A percentile compares a stretch with the other conserved stretches of the same genome.
phyloP scores from a whole-genome alignment of 73 alveolate genomes.

The Stentor coeruleus region DNA sequence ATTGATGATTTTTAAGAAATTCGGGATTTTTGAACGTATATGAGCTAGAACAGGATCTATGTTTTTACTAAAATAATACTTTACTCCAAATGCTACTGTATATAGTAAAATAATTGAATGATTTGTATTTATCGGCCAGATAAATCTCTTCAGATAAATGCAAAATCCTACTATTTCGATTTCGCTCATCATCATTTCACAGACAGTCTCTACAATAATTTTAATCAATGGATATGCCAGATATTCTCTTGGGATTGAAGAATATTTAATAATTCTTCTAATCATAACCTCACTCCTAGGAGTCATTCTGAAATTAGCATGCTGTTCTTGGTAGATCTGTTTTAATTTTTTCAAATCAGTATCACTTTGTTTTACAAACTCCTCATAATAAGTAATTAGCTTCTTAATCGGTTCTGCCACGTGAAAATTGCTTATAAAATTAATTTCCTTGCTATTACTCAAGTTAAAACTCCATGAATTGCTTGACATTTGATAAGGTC shows the following conservation, averaged over 20 bases:
- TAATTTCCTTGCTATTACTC: no score
- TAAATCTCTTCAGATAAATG: neutral
- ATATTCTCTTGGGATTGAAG: neutral
- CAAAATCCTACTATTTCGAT: neutral
- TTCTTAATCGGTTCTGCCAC: no score
- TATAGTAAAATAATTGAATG: neutral
- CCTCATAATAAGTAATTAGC: no score
- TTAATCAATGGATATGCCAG: neutral
- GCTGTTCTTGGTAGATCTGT: neutral
- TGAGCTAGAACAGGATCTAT: neutral
- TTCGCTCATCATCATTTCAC: neutral
- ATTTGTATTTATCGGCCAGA: neutral
- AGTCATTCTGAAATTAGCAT: neutral
- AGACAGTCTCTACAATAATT: neutral
- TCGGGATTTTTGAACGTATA: neutral
- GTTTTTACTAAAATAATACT: neutral
- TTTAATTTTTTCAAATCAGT: neutral
- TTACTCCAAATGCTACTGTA: neutral
- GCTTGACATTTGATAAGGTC: no score
- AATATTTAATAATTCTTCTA: neutral
- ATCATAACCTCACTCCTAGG: neutral
- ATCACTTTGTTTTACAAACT: no score
- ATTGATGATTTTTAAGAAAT: no score
- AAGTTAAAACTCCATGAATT: no score
- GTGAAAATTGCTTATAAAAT: no score